These are phyloP conservation scores for Hymenoscyphus infarciens DNA, from an alignment of 2,329 filamentous ascomycete genomes.

Conservation along the genomic window DNA sequence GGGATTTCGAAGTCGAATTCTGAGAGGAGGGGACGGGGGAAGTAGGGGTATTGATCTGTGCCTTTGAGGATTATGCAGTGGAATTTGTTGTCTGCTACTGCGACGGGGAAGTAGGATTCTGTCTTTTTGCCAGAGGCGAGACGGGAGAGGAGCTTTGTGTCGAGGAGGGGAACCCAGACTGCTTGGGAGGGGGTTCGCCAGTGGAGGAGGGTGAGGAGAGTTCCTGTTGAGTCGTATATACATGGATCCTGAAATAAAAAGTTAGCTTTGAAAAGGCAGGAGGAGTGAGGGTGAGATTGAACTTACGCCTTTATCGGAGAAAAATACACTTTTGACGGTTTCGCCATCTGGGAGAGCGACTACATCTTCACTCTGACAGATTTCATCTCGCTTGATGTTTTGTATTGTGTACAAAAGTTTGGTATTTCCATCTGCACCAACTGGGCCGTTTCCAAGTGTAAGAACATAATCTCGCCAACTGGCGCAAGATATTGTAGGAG, in stretches of 20 bases:
- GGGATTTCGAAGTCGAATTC: constrained; percentile 94
- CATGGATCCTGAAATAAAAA: constrained; percentile 68
- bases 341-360: constrained; percentile 76
- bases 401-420: constrained; percentile 87
- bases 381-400: constrained; percentile 88
- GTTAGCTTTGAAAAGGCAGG: constrained; percentile 6
- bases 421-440: constrained; percentile 72
- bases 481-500: constrained; percentile 85
- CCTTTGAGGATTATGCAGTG: constrained; percentile 99
- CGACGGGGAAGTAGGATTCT: constrained; percentile 92
- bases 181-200: constrained; percentile 86
- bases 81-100: constrained; percentile 86
- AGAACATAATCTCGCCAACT: constrained; percentile 96
- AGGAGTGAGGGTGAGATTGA: too few species aligned
- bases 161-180: constrained; percentile 86
- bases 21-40: constrained; percentile 80
- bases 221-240: constrained; percentile 91
- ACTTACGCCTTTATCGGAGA: constrained; percentile 81
- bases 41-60: constrained; percentile 88
- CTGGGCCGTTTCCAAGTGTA: constrained; percentile 87
- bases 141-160: constrained; percentile 80
- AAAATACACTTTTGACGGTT: constrained; percentile 79
- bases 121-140: constrained; percentile 80
- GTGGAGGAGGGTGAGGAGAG: constrained; percentile 81
- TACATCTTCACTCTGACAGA: constrained; percentile 91